Percentiles rank a stretch among this genome's conserved stretches.
phyloP scores from a whole-genome alignment of 139 green algal species.

The Chlamydomonas applanata region DNA sequence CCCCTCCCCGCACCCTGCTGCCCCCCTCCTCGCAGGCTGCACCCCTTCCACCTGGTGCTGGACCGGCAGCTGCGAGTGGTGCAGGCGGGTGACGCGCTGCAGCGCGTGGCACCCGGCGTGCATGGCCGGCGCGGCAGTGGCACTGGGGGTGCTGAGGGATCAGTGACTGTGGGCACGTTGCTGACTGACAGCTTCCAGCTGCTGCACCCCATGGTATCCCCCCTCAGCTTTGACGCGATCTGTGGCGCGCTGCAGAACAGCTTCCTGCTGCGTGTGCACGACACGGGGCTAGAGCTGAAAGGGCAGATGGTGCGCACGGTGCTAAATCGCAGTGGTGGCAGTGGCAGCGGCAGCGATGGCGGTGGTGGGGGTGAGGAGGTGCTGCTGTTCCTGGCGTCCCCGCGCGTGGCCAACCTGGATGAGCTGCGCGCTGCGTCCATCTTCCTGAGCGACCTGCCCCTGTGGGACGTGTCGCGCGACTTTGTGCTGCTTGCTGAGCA shows the following conservation, averaged over 20 bases:
- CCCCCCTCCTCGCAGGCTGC: constrained; percentile 3
- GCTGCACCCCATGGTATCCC: neutral
- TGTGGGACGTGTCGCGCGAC: constrained; percentile 31
- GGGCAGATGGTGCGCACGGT: constrained; percentile 37
- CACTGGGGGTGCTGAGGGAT: too few species aligned
- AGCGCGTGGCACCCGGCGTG: neutral
- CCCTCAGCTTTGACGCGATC: neutral
- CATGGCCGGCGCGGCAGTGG: too few species aligned
- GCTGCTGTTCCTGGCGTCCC: neutral
- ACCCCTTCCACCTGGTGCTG: constrained; percentile 45
- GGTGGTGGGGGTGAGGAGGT: too few species aligned
- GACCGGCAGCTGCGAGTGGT: constrained; percentile 22
- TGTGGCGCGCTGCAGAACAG: neutral
- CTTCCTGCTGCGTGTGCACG: neutral
- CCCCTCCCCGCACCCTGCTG: too few species aligned
- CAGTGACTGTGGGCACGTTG: neutral
- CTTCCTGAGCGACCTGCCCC: constrained; percentile 32
- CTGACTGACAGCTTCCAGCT: constrained; percentile 10
- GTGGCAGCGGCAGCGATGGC: neutral
- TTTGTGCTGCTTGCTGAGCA: constrained; percentile 41
- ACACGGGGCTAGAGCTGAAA: constrained; percentile 27
- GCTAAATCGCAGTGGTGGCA: too few species aligned
- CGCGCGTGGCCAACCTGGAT: constrained; percentile 7
- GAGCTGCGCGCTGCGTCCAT: constrained; percentile 26
- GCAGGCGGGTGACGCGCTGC: constrained; percentile 26